phyloP scores from a whole-genome alignment of 2,329 filamentous ascomycete species.

The Paecilomyces dactylethromorphus region DNA sequence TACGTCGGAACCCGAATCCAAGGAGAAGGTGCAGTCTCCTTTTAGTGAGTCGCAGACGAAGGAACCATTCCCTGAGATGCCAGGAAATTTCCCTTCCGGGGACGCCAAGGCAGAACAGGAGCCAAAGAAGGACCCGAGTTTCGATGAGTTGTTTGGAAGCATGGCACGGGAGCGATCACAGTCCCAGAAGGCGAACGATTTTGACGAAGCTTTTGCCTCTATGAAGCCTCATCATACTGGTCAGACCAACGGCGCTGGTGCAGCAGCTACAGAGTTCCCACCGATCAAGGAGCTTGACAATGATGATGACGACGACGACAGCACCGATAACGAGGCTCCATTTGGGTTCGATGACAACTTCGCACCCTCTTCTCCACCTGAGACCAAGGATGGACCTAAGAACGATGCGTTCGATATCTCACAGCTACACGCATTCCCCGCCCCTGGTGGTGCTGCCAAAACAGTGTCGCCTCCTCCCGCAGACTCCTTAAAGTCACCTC shows the following conservation, averaged over 20 bases:
- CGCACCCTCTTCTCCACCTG: conserved; percentile 52
- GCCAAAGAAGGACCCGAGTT: conserved; percentile 31
- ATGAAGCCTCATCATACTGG: conserved; percentile 43
- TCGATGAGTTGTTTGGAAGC: conserved; percentile 41
- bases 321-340: conserved; percentile 59
- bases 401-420: conserved; percentile 29
- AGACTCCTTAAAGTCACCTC: conserved; percentile 52
- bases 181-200: conserved; percentile 41
- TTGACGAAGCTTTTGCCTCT: conserved; percentile 40
- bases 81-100: conserved; percentile 42
- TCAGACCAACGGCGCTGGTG: conserved; percentile 29
- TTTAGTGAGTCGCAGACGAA: conserved; percentile 25
- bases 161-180: conserved; percentile 37
- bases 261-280: conserved; percentile 65
- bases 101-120: conserved; percentile 14
- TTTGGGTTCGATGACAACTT: conserved; percentile 90
- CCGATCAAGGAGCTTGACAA: conserved; percentile 82
- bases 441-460: conserved; percentile 32
- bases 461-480: conserved; percentile 43
- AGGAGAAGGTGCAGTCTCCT: conserved; percentile 17
- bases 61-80: conserved; percentile 23
- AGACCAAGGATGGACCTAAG: conserved; percentile 18
- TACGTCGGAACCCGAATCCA: conserved; percentile 27
- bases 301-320: conserved; percentile 73
- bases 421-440: conserved; percentile 31